Evolutionary conservation across 805 yeast species (phyloP), one percentile per base, ranked within the genome.

Genomic region (Nakazawaea ishiwadae): DNA sequence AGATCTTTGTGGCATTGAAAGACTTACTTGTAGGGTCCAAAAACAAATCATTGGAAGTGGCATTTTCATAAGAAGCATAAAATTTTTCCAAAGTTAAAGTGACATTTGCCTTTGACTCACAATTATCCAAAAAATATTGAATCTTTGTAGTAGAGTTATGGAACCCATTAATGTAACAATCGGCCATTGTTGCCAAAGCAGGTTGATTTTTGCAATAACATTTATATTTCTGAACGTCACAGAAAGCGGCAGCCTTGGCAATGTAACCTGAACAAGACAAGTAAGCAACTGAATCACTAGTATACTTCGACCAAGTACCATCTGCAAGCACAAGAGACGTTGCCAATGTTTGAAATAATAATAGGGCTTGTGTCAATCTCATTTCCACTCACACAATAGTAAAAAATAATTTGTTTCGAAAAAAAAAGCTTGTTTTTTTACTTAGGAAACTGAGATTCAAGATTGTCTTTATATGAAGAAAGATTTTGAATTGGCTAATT

Each of bases 21-120:
- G 54, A 63, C 0, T 51, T 51, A 19, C 29, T 46, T 12, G 39
- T 40, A 11, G 63, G 51, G 44, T 66, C 56, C 4, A 63, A 56
- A 44, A 69, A 52, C 17, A 19, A 33, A 23, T 39, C 7, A 47
- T 63, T 63, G 3, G 56, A 34, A 6, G 76, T 59, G 4, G 76
- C 77, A 46, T 68, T 70, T 4, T 54, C 48, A 42, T 63, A 73
- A 4, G 69, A 55, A 4, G 51, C 59, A n/a, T 59, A 48, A 39
- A 68, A 55, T 14, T 54, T 53, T 12, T 54, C 61, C 26, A 42
- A 44, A 1, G 75, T 66, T 35, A 65, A 53, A 8, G 51, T 44
- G 19, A 45, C 48, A n/a, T 52, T 51, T 4, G 37, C 38, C 26
- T 46, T 40, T 11, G 27, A 43, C 37, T 61, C 55, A 41, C 46